phyloP scores from a whole-genome alignment of 2,329 filamentous ascomycete species.

The Alternaria incomplexa region DNA sequence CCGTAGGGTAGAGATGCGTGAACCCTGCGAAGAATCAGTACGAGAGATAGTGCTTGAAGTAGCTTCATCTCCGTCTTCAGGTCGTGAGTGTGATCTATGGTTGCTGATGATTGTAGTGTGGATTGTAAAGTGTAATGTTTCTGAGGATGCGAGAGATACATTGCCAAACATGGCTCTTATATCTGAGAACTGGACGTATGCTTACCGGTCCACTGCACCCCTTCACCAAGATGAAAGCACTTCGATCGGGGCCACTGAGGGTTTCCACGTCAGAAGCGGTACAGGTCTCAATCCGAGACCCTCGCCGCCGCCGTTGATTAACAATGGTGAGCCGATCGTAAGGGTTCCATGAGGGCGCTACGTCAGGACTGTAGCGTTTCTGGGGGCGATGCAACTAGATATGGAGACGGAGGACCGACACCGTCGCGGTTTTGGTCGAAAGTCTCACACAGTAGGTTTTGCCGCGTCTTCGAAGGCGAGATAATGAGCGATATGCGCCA shows the following conservation, averaged over 20 bases:
- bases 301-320: neutral
- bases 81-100: neutral
- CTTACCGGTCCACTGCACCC: too few species aligned
- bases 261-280: neutral
- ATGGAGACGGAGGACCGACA: neutral
- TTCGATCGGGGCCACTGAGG: neutral
- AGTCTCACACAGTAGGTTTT: neutral
- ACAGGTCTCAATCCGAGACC: neutral
- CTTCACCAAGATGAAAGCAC: neutral
- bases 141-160: too few species aligned
- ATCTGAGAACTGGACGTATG: too few species aligned
- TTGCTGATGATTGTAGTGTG: neutral
- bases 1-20: neutral
- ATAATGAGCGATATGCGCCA: neutral
- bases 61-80: neutral
- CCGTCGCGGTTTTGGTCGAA: neutral
- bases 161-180: too few species aligned
- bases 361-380: neutral
- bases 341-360: neutral
- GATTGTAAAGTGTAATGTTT: neutral
- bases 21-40: neutral
- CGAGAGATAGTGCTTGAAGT: neutral
- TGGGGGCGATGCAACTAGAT: too few species aligned
- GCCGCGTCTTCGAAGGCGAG: neutral
- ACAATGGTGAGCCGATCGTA: neutral